phyloP scores from a whole-genome alignment of 2,329 filamentous ascomycete genomes.

The Nigrospora sphaerica region DNA sequence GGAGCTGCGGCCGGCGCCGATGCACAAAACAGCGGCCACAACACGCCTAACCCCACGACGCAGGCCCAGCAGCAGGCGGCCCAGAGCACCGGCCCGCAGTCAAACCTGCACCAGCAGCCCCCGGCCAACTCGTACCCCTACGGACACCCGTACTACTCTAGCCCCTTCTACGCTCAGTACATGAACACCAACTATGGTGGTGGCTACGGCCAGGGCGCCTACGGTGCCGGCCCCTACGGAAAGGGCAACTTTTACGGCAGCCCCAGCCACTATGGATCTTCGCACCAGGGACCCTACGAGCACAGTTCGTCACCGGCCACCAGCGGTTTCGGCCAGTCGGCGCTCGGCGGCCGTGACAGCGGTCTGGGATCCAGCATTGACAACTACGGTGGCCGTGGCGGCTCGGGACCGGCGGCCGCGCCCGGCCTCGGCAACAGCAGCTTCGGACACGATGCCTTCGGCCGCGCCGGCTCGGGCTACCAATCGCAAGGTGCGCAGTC shows the following conservation, averaged over 20 bases:
- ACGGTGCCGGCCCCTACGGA: constrained; percentile 40
- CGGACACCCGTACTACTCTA: constrained; percentile 44
- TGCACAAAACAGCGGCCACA: constrained; percentile 59
- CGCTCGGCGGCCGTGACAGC: constrained; percentile 43
- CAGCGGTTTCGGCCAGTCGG: constrained; percentile 43
- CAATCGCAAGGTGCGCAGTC: constrained; percentile 47
- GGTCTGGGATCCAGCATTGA: constrained; percentile 41
- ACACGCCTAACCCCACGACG: constrained; percentile 6
- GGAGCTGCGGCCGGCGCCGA: constrained; percentile 53
- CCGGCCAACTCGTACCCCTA: constrained; percentile 25
- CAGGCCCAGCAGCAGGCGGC: constrained; percentile 17
- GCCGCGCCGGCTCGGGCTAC: constrained; percentile 44
- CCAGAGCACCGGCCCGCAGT: constrained; percentile 18
- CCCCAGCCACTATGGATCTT: constrained; percentile 46
- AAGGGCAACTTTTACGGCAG: constrained; percentile 50
- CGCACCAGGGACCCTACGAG: constrained; percentile 49
- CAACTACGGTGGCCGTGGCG: constrained; percentile 46
- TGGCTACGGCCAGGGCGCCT: constrained; percentile 46
- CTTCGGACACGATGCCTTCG: constrained; percentile 50
- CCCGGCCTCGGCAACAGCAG: constrained; percentile 43
- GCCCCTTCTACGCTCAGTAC: constrained; percentile 57
- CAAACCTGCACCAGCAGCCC: constrained; percentile 28
- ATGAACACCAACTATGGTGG: constrained; percentile 43
- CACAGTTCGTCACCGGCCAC: constrained; percentile 46
- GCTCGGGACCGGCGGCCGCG: constrained; percentile 39